Conservation (phyloP, 208 protist genomes). For the Tetramitus jugosus region DNA sequence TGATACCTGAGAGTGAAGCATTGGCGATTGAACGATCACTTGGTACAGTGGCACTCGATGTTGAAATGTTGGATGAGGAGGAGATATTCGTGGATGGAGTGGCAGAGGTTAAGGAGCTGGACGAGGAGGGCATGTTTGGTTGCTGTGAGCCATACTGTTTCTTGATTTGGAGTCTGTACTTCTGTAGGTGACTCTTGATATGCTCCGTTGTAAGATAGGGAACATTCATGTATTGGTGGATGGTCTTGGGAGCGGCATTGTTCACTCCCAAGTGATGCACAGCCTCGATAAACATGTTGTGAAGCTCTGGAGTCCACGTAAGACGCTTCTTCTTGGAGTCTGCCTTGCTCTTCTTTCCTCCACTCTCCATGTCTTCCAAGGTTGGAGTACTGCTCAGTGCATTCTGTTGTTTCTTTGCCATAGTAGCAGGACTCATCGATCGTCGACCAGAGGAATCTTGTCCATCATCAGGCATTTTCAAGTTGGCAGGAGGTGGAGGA, state of each 20-base stretch:
- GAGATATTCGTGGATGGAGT: neutral
- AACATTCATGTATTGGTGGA: neutral
- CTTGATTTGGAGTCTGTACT: constrained; percentile 7
- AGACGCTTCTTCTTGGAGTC: neutral
- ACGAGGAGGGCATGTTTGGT: neutral
- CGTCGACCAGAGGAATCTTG: too few relatives aligned
- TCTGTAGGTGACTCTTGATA: constrained; percentile 19
- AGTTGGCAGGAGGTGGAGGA: too few relatives aligned
- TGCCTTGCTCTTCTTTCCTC: neutral
- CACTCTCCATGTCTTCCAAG: too few relatives aligned
- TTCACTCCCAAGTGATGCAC: neutral
- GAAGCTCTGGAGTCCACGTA: neutral
- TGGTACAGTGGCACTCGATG: neutral
- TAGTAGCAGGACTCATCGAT: too few relatives aligned
- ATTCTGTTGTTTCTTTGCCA: too few relatives aligned
- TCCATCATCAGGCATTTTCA: too few relatives aligned
- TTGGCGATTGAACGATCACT: neutral
- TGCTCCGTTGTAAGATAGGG: neutral
- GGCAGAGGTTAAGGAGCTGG: neutral
- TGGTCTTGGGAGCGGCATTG: constrained; percentile 7
- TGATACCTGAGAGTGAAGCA: neutral
- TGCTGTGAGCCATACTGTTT: neutral
- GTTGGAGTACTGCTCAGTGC: too few relatives aligned
- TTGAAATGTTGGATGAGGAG: too few relatives aligned
- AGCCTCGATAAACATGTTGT: neutral